phyloP scores from a whole-genome alignment of 495 filamentous ascomycete species.

The Neohortaea acidophila region DNA sequence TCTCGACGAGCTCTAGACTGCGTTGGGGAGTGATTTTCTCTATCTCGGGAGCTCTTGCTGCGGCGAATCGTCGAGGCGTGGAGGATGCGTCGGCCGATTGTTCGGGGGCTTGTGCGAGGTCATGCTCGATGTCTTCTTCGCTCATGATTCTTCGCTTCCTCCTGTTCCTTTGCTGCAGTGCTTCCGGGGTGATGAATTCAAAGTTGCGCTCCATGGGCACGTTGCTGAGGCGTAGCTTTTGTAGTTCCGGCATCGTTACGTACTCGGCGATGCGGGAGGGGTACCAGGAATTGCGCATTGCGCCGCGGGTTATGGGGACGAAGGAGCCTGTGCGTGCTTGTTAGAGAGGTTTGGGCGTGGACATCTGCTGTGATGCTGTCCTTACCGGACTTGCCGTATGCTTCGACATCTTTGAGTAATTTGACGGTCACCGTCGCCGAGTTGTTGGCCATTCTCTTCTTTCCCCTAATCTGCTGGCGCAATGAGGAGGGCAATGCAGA shows the following conservation, averaged over 20 bases:
- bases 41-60: slow-evolving; percentile 3
- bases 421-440: slow-evolving; percentile 41
- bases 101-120: slow-evolving; percentile 8
- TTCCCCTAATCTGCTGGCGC: slow-evolving; percentile 35
- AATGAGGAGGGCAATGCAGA: not conserved
- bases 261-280: slow-evolving; percentile 41
- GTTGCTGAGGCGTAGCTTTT: slow-evolving; percentile 30
- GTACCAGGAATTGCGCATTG: slow-evolving; percentile 42
- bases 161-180: not conserved
- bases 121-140: not conserved
- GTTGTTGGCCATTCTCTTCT: slow-evolving; percentile 36
- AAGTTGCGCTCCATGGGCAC: slow-evolving; percentile 34
- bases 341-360: not conserved
- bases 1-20: slow-evolving; percentile 33
- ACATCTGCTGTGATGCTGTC: not conserved
- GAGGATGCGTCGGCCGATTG: too few relatives aligned
- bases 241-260: slow-evolving; percentile 30
- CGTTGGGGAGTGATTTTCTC: slow-evolving; percentile 23
- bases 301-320: slow-evolving; percentile 36
- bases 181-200: slow-evolving; percentile 15
- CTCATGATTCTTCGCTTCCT: too few relatives aligned
- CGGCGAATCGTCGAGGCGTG: not conserved
- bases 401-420: slow-evolving; percentile 42
- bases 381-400: slow-evolving; percentile 45
- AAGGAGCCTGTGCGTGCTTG: slow-evolving; percentile 31